Percentiles rank a stretch among this genome's conserved stretches.
phyloP scores from a whole-genome alignment of 805 yeast species.

The Sugiyamaella smithiae region DNA sequence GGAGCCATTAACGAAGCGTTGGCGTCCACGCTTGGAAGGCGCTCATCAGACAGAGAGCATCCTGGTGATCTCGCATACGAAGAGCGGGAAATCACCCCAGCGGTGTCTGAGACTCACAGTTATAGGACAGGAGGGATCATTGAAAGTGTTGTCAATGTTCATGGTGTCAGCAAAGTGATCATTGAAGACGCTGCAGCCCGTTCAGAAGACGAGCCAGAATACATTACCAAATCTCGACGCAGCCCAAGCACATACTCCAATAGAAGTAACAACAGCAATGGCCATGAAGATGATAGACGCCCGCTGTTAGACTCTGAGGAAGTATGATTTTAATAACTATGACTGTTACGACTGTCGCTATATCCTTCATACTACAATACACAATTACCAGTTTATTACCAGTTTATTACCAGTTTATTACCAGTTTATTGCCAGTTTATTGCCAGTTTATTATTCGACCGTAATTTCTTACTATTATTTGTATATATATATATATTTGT shows the following conservation, averaged over 20 bases:
- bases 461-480: no score
- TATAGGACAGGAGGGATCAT: slow-evolving; percentile 58
- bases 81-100: slow-evolving; percentile 17
- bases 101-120: slow-evolving; percentile 28
- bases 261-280: neutral
- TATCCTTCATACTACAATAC: no score
- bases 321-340: no score
- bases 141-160: slow-evolving; percentile 77
- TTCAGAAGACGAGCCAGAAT: neutral
- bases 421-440: no score
- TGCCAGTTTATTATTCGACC: no score
- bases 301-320: neutral
- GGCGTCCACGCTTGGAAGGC: slow-evolving; percentile 1
- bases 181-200: slow-evolving; percentile 50
- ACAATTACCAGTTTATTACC: no score
- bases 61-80: slow-evolving; percentile 17
- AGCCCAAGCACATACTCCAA: neutral
- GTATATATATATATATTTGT: no score
- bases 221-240: neutral
- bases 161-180: slow-evolving; percentile 82
- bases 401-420: no score
- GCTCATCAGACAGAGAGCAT: slow-evolving; percentile 11
- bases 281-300: neutral
- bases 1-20: slow-evolving; percentile 14
- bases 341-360: no score